Evolutionary conservation across 352 stramenopile genomes (phyloP).

Genomic region (Pseudoperonospora humuli): DNA sequence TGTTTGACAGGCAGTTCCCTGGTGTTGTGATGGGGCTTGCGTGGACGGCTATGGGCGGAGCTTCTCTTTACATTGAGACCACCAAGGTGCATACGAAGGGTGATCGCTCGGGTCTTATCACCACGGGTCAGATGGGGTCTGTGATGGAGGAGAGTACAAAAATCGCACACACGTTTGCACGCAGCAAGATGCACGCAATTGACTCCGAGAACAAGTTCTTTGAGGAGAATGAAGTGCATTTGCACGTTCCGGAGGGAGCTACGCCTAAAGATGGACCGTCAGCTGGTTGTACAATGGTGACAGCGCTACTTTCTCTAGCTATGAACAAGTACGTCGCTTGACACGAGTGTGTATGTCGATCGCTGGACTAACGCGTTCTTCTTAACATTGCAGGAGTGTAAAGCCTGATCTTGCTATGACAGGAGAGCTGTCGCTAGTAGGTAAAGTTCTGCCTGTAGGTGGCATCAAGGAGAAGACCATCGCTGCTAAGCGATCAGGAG

Average conservation of each 20-base stretch:
- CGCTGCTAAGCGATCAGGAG: conserved; percentile 91
- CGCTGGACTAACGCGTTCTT: conserved; percentile 10
- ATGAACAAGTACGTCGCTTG: conserved; percentile 75
- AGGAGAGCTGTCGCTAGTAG: conserved; percentile 93
- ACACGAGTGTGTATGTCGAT: not conserved
- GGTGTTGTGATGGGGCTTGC: conserved; percentile 98
- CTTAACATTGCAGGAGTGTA: conserved; percentile 60
- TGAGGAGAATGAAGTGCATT: conserved; percentile 92
- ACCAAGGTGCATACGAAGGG: conserved; percentile 64
- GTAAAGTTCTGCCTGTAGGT: conserved; percentile 97
- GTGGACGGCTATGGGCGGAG: conserved; percentile 97
- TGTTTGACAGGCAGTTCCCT: conserved; percentile 92
- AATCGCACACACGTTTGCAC: conserved; percentile 94
- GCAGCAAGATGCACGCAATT: conserved; percentile 64
- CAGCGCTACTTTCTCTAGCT: conserved; percentile 93
- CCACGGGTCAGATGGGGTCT: conserved; percentile 94
- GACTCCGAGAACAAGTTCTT: conserved; percentile 90
- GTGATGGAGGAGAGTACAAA: conserved; percentile 98
- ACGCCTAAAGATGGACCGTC: conserved; percentile 98
- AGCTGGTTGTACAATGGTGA: conserved; percentile 97
- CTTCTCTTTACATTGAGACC: conserved; percentile 98
- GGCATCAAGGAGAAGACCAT: conserved; percentile 99
- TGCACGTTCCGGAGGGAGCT: conserved; percentile 97
- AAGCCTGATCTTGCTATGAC: conserved; percentile 97
- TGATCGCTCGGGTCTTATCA: conserved; percentile 56